Conservation (phyloP, 1,139 yeast genomes). For the Petasospora rhodanensis region DNA sequence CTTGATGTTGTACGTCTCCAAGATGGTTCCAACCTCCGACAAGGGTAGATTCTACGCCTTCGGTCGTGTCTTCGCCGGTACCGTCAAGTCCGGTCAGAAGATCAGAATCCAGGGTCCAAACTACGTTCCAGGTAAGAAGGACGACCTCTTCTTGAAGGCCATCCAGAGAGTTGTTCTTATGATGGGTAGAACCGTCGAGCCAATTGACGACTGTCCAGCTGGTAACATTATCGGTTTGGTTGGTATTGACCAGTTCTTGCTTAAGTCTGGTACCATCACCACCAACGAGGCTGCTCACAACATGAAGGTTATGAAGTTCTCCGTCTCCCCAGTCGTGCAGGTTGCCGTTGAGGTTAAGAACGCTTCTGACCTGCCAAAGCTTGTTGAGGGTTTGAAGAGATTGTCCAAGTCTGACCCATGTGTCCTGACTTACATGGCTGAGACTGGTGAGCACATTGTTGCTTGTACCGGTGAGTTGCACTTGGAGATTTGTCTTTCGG, state of each 20-base stretch:
- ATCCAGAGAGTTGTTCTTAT: slow-evolving; percentile 98
- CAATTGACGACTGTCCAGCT: slow-evolving; percentile 99
- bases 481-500: slow-evolving; percentile 95
- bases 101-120: slow-evolving; percentile 99
- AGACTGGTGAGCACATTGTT: slow-evolving; percentile 99
- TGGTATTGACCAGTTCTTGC: slow-evolving; percentile 99
- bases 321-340: slow-evolving; percentile 99
- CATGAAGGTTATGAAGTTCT: slow-evolving; percentile 99
- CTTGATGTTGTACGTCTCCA: slow-evolving; percentile 98
- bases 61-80: slow-evolving; percentile 99
- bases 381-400: slow-evolving; percentile 99
- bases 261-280: slow-evolving; percentile 99
- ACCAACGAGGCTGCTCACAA: slow-evolving; percentile 96
- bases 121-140: slow-evolving; percentile 98
- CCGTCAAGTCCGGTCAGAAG: slow-evolving; percentile 98
- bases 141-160: slow-evolving; percentile 94
- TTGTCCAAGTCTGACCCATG: slow-evolving; percentile 99
- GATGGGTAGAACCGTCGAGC: slow-evolving; percentile 99
- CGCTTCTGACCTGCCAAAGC: slow-evolving; percentile 98
- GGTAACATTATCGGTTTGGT: slow-evolving; percentile 99
- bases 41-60: slow-evolving; percentile 99
- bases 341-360: slow-evolving; percentile 99
- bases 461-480: slow-evolving; percentile 99
- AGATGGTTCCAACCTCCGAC: slow-evolving; percentile 99
- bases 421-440: slow-evolving; percentile 82